These are phyloP conservation scores for Apophysomyces trapeziformis DNA, from an alignment of 371 early-diverging fungal genomes.

Conservation along the genomic window DNA sequence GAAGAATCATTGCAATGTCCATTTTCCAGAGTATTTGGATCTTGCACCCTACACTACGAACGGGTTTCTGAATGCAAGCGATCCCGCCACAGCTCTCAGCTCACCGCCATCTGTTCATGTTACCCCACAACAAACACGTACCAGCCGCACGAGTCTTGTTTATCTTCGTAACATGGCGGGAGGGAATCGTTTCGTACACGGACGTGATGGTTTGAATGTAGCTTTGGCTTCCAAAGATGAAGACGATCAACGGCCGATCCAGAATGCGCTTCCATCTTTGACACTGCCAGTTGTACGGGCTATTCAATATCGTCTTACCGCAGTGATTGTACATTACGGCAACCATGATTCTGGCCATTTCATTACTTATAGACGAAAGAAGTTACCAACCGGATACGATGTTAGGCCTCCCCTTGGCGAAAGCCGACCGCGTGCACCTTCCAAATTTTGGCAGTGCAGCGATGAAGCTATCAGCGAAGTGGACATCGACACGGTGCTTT, in stretches of 20 bases:
- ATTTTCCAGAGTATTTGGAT: conserved; percentile 66
- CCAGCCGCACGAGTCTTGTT: conserved; percentile 47
- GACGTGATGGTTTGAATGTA: conserved; percentile 45
- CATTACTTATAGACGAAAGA: conserved; percentile 83
- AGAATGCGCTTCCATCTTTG: conserved; percentile 45
- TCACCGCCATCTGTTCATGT: conserved; percentile 28
- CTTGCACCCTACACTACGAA: conserved; percentile 67
- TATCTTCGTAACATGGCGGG: conserved; percentile 55
- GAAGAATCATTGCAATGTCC: conserved; percentile 71
- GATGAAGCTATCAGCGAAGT: conserved; percentile 88
- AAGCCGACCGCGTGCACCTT: conserved; percentile 47
- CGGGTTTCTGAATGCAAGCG: conserved; percentile 52
- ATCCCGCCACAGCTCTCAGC: conserved; percentile 44
- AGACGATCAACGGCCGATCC: conserved; percentile 34
- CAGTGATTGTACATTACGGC: conserved; percentile 91
- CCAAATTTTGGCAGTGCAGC: conserved; percentile 78
- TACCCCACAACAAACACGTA: conserved; percentile 30
- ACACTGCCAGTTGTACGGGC: conserved; percentile 36
- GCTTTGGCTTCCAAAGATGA: conserved; percentile 30
- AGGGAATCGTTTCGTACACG: conserved; percentile 44
- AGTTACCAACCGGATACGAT: conserved; percentile 52
- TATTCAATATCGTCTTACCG: conserved; percentile 73
- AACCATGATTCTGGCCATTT: conserved; percentile 64
- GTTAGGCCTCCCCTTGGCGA: conserved; percentile 39
- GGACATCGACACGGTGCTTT: conserved; percentile 67